phyloP scores from a whole-genome alignment of 1,284 basidiomycete genomes.

The Marasmius oreades region DNA sequence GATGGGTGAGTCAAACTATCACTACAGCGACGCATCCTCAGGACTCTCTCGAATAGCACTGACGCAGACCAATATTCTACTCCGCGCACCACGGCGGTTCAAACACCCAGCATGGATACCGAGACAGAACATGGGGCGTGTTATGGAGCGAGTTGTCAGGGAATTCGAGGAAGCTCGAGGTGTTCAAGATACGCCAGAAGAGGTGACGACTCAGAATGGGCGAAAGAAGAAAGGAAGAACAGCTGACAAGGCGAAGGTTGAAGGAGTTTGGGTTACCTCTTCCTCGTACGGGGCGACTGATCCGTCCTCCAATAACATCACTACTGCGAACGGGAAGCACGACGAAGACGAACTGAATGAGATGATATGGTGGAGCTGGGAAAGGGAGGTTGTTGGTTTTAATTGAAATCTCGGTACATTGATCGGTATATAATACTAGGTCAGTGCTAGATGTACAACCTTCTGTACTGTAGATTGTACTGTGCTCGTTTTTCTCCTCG shows the following conservation, averaged over 20 bases:
- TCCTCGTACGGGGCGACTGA: neutral
- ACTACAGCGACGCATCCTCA: neutral
- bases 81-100: conserved; percentile 70
- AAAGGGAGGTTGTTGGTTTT: conserved; percentile 1
- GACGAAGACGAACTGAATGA: neutral
- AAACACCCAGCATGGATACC: conserved; percentile 70
- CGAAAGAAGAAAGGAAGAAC: neutral
- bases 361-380: conserved; percentile 6
- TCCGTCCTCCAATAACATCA: neutral
- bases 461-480: neutral
- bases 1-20: conserved; percentile 41
- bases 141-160: conserved; percentile 36
- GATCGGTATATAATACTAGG: neutral
- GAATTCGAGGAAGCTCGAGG: neutral
- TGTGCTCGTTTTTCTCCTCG: neutral
- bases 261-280: conserved; percentile 3
- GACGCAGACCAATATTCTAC: conserved; percentile 64
- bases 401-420: neutral
- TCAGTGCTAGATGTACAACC: neutral
- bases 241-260: neutral
- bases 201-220: neutral
- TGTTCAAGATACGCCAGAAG: neutral
- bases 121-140: conserved; percentile 49
- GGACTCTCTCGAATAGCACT: conserved; percentile 43
- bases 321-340: neutral